Conservation (phyloP, 768 basidiomycete species). For the Naganishia antarctica region DNA sequence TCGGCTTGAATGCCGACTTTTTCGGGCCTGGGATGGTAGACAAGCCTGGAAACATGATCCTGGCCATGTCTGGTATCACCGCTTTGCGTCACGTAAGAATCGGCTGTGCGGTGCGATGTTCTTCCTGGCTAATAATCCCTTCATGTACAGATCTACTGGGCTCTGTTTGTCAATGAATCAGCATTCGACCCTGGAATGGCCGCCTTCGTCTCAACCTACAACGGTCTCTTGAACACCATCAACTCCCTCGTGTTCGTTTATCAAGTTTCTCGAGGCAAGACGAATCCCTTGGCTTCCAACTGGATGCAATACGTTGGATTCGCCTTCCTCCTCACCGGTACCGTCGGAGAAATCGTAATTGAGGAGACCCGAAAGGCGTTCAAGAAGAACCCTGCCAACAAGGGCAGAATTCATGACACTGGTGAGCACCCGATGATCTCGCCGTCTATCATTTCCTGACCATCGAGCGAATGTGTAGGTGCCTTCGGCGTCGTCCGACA, state of each 20-base stretch:
- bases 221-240: slow-evolving; percentile 29
- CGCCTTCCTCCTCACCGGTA: slow-evolving; percentile 30
- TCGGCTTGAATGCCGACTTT: slow-evolving; percentile 23
- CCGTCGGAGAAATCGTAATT: slow-evolving; percentile 28
- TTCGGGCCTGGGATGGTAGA: slow-evolving; percentile 30
- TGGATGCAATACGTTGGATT: slow-evolving; percentile 36
- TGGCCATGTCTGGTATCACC: slow-evolving; percentile 31
- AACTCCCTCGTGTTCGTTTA: slow-evolving; percentile 35
- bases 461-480: not conserved
- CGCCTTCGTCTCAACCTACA: slow-evolving; percentile 30
- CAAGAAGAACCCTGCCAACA: slow-evolving; percentile 34
- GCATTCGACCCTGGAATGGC: slow-evolving; percentile 22
- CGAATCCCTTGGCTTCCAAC: slow-evolving; percentile 24
- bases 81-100: slow-evolving; percentile 32
- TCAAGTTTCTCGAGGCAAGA: slow-evolving; percentile 25
- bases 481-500: slow-evolving; percentile 32
- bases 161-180: slow-evolving; percentile 22
- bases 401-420: slow-evolving; percentile 26
- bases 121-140: not conserved
- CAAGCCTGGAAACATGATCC: slow-evolving; percentile 30
- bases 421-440: slow-evolving; percentile 1
- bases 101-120: not conserved
- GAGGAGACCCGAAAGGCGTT: slow-evolving; percentile 31
- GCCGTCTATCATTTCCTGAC: not conserved
- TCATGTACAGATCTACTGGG: slow-evolving; percentile 34